Conservation (phyloP, 306 rosid species). For the Prunus salicina region DNA sequence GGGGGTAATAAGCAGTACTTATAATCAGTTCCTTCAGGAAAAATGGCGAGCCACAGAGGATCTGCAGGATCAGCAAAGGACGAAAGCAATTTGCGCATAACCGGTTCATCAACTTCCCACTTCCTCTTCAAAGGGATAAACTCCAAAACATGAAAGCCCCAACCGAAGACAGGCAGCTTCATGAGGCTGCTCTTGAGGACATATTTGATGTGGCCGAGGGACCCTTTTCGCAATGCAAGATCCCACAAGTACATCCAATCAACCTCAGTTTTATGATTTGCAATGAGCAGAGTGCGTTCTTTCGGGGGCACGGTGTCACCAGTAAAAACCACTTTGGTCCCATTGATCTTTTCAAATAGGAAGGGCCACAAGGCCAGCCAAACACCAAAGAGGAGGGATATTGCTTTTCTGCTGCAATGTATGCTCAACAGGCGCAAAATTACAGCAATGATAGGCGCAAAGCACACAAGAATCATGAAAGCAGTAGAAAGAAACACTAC, state of each 20-base stretch:
- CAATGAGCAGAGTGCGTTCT: slow-evolving; percentile 79
- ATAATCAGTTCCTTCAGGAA: slow-evolving; percentile 98
- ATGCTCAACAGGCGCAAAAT: slow-evolving; percentile 50
- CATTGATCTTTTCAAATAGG: slow-evolving; percentile 77
- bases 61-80: slow-evolving; percentile 61
- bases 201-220: slow-evolving; percentile 76
- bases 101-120: slow-evolving; percentile 81
- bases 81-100: slow-evolving; percentile 51
- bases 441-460: slow-evolving; percentile 52
- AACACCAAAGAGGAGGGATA: slow-evolving; percentile 55
- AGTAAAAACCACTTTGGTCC: slow-evolving; percentile 72
- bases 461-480: slow-evolving; percentile 63
- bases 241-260: slow-evolving; percentile 99
- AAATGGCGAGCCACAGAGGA: slow-evolving; percentile 84
- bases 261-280: slow-evolving; percentile 95
- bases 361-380: slow-evolving; percentile 93
- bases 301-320: slow-evolving; percentile 69
- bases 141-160: slow-evolving; percentile 95
- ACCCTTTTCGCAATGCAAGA: slow-evolving; percentile 80
- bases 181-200: slow-evolving; percentile 90
- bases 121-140: slow-evolving; percentile 90
- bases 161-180: slow-evolving; percentile 90
- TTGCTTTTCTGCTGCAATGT: slow-evolving; percentile 64
- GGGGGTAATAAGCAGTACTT: slow-evolving; percentile 47
- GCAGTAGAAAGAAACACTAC: slow-evolving; percentile 85